phyloP scores from a whole-genome alignment of 2,329 filamentous ascomycete genomes.

The Aspergillus fischeri region DNA sequence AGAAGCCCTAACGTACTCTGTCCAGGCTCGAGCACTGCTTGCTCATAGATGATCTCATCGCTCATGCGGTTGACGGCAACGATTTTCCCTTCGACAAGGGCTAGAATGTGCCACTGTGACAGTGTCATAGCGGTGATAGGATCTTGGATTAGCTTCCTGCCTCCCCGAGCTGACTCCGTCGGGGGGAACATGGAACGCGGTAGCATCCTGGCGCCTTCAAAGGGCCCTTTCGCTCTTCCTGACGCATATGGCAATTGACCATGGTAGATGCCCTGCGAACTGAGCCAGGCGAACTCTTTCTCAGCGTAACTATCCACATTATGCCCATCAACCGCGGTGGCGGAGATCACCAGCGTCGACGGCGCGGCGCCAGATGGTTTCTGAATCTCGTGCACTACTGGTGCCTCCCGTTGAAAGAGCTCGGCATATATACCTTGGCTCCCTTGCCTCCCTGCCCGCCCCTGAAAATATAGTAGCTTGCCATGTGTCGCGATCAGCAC shows the following conservation, averaged over 20 bases:
- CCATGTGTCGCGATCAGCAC: slow-evolving; percentile 76
- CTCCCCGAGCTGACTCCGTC: slow-evolving; percentile 60
- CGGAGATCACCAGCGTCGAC: slow-evolving; percentile 70
- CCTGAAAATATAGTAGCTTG: slow-evolving; percentile 74
- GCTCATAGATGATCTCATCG: slow-evolving; percentile 80
- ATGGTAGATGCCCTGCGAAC: slow-evolving; percentile 78
- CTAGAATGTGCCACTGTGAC: slow-evolving; percentile 90
- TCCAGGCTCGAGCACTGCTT: slow-evolving; percentile 74
- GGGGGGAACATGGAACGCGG: slow-evolving; percentile 68
- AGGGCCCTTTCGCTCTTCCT: slow-evolving; percentile 68
- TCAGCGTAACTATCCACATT: slow-evolving; percentile 53
- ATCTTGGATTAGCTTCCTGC: slow-evolving; percentile 64
- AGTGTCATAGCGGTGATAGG: slow-evolving; percentile 74
- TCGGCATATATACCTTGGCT: slow-evolving; percentile 81
- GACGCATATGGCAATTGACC: slow-evolving; percentile 68
- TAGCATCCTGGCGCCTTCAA: slow-evolving; percentile 74
- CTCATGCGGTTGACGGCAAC: slow-evolving; percentile 85
- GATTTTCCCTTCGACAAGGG: slow-evolving; percentile 75
- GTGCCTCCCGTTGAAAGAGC: slow-evolving; percentile 83
- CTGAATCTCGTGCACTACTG: slow-evolving; percentile 68
- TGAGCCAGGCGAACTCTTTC: slow-evolving; percentile 77
- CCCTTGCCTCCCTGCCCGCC: slow-evolving; percentile 67
- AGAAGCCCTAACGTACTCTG: slow-evolving; percentile 79
- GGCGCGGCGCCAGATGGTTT: slow-evolving; percentile 56
- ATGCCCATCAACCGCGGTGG: slow-evolving; percentile 62